These are phyloP conservation scores for Kalanchoe fedtschenkoi DNA, from an alignment of 164 flowering plant genomes.

Conservation along the genomic window DNA sequence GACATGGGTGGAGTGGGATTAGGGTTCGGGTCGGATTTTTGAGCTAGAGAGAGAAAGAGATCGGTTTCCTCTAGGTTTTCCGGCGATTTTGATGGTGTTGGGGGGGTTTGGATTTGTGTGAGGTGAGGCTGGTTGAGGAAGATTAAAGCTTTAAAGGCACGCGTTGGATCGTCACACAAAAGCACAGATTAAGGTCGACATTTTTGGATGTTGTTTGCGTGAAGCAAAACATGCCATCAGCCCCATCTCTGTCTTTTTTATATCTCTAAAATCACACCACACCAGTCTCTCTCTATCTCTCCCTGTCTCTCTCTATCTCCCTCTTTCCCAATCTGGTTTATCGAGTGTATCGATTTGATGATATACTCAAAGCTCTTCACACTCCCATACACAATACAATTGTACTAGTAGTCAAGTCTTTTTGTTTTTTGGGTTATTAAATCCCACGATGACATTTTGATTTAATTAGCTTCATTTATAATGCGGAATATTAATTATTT, in stretches of 20 bases:
- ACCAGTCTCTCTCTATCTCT: conserved; percentile 6
- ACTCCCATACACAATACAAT: too few species aligned
- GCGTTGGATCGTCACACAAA: conserved; percentile 52
- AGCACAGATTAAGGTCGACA: conserved; percentile 5
- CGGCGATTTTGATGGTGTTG: conserved; percentile 2
- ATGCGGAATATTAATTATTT: too few species aligned
- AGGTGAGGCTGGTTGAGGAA: conserved; percentile 11
- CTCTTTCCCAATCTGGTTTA: conserved; percentile 24
- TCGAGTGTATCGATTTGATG: neutral
- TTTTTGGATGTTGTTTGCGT: conserved; percentile 70
- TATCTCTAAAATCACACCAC: conserved; percentile 9
- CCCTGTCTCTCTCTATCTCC: neutral
- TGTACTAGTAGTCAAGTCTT: too few species aligned
- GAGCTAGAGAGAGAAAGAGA: neutral
- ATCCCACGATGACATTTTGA: too few species aligned
- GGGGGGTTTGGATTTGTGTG: conserved; percentile 6
- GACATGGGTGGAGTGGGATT: conserved; percentile 23
- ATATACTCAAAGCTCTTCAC: too few species aligned
- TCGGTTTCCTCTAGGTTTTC: conserved; percentile 15
- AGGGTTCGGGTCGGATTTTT: conserved; percentile 13
- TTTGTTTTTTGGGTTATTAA: too few species aligned
- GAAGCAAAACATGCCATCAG: conserved; percentile 87
- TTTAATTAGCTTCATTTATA: too few species aligned
- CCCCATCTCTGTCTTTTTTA: conserved; percentile 19
- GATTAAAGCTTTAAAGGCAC: conserved; percentile 63